Conservation (phyloP, 1,284 basidiomycete species). For the Ustilago shanxiensis region DNA sequence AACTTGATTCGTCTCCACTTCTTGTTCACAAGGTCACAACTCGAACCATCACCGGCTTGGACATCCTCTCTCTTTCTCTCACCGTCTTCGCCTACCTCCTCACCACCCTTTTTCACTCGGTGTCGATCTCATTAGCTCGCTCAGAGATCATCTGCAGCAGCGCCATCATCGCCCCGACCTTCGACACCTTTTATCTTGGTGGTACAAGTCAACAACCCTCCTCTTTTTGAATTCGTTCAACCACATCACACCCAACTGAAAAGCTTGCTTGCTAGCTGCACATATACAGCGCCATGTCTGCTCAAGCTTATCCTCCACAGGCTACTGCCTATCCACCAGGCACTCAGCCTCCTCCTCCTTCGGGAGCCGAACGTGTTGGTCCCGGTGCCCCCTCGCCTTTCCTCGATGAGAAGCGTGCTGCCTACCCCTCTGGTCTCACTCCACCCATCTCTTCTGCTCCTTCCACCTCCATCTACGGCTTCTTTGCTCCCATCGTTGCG, state of each 20-base stretch:
- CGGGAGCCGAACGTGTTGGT: conserved; percentile 47
- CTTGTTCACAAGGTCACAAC: background rate
- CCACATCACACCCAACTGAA: background rate
- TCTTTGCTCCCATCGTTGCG: conserved; percentile 59
- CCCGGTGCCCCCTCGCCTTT: conserved; percentile 41
- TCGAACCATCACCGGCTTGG: conserved; percentile 6
- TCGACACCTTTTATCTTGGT: background rate
- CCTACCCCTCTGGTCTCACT: conserved; percentile 45
- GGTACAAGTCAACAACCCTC: background rate
- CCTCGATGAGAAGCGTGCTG: conserved; percentile 47
- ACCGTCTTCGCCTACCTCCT: background rate
- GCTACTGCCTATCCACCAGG: conserved; percentile 48
- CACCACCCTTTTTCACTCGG: background rate
- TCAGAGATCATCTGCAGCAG: background rate
- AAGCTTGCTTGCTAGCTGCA: background rate
- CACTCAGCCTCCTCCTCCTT: conserved; percentile 41
- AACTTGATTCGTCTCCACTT: conserved; percentile 27
- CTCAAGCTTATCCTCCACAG: conserved; percentile 45
- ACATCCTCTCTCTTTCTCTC: background rate
- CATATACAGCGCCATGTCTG: conserved; percentile 22
- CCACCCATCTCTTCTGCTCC: conserved; percentile 43
- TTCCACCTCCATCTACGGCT: conserved; percentile 51
- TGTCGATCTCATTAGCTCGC: background rate
- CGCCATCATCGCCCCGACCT: background rate
- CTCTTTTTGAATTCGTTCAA: no score